Conservation (phyloP, 306 rosid species). For the Glycine soja region DNA sequence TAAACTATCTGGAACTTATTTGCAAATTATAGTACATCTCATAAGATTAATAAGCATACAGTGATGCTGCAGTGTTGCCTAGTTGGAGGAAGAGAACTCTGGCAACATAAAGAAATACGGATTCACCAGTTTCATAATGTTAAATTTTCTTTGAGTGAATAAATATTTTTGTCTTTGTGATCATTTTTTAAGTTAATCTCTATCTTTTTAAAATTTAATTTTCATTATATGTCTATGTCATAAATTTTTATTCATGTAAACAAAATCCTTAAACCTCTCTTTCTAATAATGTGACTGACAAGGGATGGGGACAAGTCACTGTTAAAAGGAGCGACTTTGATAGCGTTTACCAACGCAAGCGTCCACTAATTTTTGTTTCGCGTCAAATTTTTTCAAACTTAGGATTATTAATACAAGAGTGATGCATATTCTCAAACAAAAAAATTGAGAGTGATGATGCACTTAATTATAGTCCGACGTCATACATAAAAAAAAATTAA, state of each 20-base stretch:
- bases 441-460: background rate
- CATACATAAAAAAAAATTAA: background rate
- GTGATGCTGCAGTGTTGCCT: background rate
- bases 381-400: background rate
- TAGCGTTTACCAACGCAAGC: background rate
- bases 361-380: background rate
- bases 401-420: background rate
- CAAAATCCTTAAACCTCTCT: too few species aligned
- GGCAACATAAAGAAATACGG: too few species aligned
- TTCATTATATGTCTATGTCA: too few species aligned
- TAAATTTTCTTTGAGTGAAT: background rate
- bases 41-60: background rate
- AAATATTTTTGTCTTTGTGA: too few species aligned
- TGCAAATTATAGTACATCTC: background rate
- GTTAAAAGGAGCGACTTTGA: background rate
- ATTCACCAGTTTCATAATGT: background rate
- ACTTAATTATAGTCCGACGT: background rate
- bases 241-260: too few species aligned
- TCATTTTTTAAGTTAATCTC: too few species aligned
- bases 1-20: too few species aligned
- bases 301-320: background rate
- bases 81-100: background rate
- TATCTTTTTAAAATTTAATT: too few species aligned
- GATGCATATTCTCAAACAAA: too few species aligned
- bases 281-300: background rate